These are phyloP conservation scores for Termitomyces sp. DNA, from an alignment of 768 basidiomycete species.

Conservation along the genomic window DNA sequence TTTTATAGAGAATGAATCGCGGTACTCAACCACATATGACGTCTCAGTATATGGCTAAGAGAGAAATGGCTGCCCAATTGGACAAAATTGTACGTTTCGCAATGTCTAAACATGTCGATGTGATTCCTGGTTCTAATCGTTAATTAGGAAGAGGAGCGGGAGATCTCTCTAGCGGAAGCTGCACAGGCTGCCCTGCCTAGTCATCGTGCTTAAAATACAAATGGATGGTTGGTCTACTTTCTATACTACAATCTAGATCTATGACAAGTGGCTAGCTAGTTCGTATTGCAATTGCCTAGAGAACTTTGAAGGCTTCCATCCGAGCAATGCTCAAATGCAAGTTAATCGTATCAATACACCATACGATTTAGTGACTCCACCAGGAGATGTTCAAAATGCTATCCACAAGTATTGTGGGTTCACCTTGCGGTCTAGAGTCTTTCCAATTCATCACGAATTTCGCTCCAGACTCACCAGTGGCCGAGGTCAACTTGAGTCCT, in stretches of 20 bases:
- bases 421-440: neutral
- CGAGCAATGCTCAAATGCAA: neutral
- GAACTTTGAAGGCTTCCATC: neutral
- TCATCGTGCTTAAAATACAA: neutral
- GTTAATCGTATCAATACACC: neutral
- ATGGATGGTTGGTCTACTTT: neutral
- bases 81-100: slow-evolving; percentile 24
- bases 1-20: neutral
- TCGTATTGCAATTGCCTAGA: neutral
- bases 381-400: neutral
- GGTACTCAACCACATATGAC: neutral
- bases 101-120: neutral
- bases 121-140: neutral
- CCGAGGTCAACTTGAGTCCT: slow-evolving; percentile 41
- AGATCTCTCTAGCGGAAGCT: slow-evolving; percentile 34
- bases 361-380: neutral
- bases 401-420: no score
- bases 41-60: slow-evolving; percentile 26
- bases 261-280: slow-evolving; percentile 1
- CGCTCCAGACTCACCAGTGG: slow-evolving; percentile 48
- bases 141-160: slow-evolving; percentile 31
- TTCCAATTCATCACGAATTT: neutral
- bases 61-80: slow-evolving; percentile 19
- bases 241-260: neutral
- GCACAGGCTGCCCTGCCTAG: slow-evolving; percentile 27